Evolutionary conservation across 2,329 filamentous ascomycete genomes (phyloP), one percentile per base, ranked within the genome.

Genomic region (Rhynchosporium agropyri): DNA sequence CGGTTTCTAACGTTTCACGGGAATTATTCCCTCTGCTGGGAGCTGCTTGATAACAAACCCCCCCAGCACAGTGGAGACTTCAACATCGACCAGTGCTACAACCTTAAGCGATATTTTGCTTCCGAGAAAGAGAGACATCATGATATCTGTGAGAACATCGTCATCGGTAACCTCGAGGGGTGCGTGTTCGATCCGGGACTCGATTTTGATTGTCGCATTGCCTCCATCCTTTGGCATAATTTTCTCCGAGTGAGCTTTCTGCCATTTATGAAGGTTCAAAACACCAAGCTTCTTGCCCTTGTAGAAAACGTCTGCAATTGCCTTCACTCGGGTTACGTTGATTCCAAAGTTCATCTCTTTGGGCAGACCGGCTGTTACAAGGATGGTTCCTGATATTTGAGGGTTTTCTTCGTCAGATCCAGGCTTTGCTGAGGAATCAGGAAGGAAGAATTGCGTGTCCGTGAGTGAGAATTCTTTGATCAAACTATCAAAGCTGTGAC

Each of bases 401-500:
- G 93, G 92, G 60, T 89, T 85, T 3, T 89, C 82, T 57, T 88
- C 85, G 0, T 91, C 90, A 10, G 88, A 85, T 62, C 83, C 85
- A 0, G 91, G 90, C 20, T 92, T 87, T 2, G 92, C 91, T 70
- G 89, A 84, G 0, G 91, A 89, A 70, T 92, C 86, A 0, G 95
- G 95, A 51, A 99, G 79, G 55, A 85, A 86, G 75, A 99, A 97
- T 71, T 96, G 87, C 46, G 96, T 91, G 73, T 97, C 85, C 1
- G 87, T 86, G 68, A 98, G 79, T 28, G 92, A 90, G 74, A 98
- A 97, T 69, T 95, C 94, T 69, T 88, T 89, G 73, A 99, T 89
- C 15, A 97, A 79, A 67, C 90, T 87, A 68, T 92, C 92, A 70
- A 97, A 88, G 0, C 88, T 88, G 63, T 88, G 86, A 4, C 92